phyloP scores from a whole-genome alignment of 2,329 filamentous ascomycete genomes.

The Xylaria sp. region DNA sequence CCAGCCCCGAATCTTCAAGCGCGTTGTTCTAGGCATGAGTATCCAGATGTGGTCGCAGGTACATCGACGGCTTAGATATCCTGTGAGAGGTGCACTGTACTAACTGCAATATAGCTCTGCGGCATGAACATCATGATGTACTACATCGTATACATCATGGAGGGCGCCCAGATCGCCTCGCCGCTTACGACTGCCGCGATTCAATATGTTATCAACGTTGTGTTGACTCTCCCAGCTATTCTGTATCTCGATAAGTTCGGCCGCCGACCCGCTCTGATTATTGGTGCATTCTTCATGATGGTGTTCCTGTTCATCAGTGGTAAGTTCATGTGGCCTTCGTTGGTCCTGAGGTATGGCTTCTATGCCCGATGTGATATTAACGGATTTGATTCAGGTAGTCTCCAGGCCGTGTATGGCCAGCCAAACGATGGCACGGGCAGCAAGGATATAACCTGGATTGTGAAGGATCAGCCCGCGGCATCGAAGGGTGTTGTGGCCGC shows the following conservation, averaged over 20 bases:
- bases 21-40: conserved; percentile 62
- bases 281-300: conserved; percentile 64
- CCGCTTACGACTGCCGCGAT: conserved; percentile 65
- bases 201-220: conserved; percentile 68
- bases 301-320: conserved; percentile 67
- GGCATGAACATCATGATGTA: conserved; percentile 68
- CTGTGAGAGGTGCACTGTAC: neutral
- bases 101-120: conserved; percentile 22
- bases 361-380: neutral
- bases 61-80: neutral
- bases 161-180: conserved; percentile 60
- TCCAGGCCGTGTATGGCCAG: conserved; percentile 65
- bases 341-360: too few relatives aligned
- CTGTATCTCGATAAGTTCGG: conserved; percentile 64
- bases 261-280: conserved; percentile 60
- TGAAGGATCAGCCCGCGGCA: conserved; percentile 55
- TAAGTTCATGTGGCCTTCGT: conserved; percentile 23
- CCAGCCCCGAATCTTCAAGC: conserved; percentile 58
- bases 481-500: conserved; percentile 70
- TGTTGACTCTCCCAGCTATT: conserved; percentile 64
- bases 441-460: conserved; percentile 62
- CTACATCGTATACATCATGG: conserved; percentile 67
- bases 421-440: conserved; percentile 48
- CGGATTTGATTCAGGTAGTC: conserved; percentile 45
- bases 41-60: conserved; percentile 65